Evolutionary conservation across 495 filamentous ascomycete species (phyloP).

Genomic region (Penicillium egyptiacum): DNA sequence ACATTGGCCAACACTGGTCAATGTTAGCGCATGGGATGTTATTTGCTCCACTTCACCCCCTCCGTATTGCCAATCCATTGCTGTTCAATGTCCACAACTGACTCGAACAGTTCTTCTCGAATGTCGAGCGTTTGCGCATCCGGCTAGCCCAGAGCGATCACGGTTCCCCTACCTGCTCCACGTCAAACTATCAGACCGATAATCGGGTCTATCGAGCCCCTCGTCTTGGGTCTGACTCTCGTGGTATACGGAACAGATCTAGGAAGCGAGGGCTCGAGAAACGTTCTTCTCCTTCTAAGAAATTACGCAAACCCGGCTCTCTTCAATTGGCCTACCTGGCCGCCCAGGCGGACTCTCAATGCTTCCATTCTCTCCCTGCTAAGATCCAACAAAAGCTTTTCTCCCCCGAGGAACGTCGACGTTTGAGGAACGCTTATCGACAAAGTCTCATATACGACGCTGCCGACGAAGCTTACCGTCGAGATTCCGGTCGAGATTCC

Average conservation of each 20-base stretch:
- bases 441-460: slow-evolving; percentile 67
- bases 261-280: slow-evolving; percentile 23
- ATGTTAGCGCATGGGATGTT: slow-evolving; percentile 9
- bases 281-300: slow-evolving; percentile 19
- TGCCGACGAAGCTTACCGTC: slow-evolving; percentile 60
- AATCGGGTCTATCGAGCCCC: slow-evolving; percentile 23
- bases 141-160: slow-evolving; percentile 35
- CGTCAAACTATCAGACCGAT: slow-evolving; percentile 18
- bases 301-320: slow-evolving; percentile 41
- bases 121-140: slow-evolving; percentile 39
- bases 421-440: slow-evolving; percentile 54
- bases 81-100: slow-evolving; percentile 21
- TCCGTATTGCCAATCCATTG: slow-evolving; percentile 8
- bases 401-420: slow-evolving; percentile 67
- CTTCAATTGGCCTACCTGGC: slow-evolving; percentile 43
- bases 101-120: slow-evolving; percentile 43
- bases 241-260: slow-evolving; percentile 13
- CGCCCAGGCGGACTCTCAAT: slow-evolving; percentile 62
- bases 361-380: slow-evolving; percentile 67
- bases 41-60: slow-evolving; percentile 9
- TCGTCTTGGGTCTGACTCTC: slow-evolving; percentile 14
- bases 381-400: slow-evolving; percentile 71
- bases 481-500: slow-evolving; percentile 11
- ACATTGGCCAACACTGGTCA: not conserved
- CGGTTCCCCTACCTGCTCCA: slow-evolving; percentile 20